phyloP scores from a whole-genome alignment of 2,329 filamentous ascomycete genomes.

The Achaetomium macrosporum region DNA sequence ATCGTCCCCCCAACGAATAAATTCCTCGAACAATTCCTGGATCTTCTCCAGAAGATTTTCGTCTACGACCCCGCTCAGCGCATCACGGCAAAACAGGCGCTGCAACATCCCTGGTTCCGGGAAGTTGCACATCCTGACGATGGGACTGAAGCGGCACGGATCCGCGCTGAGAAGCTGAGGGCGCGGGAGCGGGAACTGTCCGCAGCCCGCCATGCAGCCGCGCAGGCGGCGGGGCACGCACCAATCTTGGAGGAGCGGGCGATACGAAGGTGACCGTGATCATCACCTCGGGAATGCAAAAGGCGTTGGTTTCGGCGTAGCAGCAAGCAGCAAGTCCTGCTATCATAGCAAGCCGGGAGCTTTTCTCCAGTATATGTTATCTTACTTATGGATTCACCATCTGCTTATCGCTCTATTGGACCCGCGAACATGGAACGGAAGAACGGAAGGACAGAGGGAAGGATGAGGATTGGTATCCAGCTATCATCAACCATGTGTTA shows the following conservation, averaged over 20 bases:
- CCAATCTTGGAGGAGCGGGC: constrained; percentile 15
- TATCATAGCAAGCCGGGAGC: constrained; percentile 1
- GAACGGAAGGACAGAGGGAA: not conserved
- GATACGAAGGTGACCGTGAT: constrained; percentile 11
- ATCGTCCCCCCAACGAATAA: constrained; percentile 56
- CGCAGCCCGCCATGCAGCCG: constrained; percentile 12
- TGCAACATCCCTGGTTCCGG: constrained; percentile 64
- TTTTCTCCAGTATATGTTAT: too few species aligned
- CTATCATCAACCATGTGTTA: too few species aligned
- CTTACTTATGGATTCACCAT: too few species aligned
- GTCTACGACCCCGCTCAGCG: constrained; percentile 60
- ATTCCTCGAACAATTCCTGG: constrained; percentile 58
- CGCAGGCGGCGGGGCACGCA: constrained; percentile 15
- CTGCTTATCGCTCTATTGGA: too few species aligned
- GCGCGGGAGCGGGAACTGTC: constrained; percentile 33
- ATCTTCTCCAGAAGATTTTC: constrained; percentile 61
- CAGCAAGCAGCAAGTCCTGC: constrained; percentile 4
- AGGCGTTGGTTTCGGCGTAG: constrained; percentile 10
- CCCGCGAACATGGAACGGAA: not conserved
- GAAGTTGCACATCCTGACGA: constrained; percentile 59
- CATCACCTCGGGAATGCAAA: not conserved
- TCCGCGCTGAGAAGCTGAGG: constrained; percentile 46
- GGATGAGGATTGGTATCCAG: not conserved
- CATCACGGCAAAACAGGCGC: constrained; percentile 60
- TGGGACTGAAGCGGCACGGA: constrained; percentile 62